These are phyloP conservation scores for Phlebiopsis gigantea DNA, from an alignment of 768 basidiomycete species.

Conservation along the genomic window DNA sequence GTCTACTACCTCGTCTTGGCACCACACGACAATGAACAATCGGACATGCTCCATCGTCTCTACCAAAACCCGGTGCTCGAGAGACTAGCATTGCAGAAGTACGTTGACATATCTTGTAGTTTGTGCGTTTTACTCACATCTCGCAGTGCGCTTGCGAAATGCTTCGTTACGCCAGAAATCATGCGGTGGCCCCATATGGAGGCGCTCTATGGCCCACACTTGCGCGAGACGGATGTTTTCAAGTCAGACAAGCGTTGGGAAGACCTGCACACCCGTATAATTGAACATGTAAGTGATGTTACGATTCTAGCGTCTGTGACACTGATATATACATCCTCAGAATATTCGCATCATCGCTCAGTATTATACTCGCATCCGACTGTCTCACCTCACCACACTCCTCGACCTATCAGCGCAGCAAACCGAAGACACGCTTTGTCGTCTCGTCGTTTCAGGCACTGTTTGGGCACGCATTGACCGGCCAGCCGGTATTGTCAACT, in stretches of 20 bases:
- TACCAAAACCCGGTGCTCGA: conserved; percentile 71
- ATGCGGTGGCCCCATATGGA: conserved; percentile 98
- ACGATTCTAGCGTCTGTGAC: not conserved
- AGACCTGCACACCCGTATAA: conserved; percentile 90
- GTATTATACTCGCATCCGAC: conserved; percentile 92
- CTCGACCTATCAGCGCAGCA: conserved; percentile 79
- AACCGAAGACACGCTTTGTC: conserved; percentile 85
- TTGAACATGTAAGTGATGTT: conserved; percentile 72
- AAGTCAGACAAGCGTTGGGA: conserved; percentile 80
- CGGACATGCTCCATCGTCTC: conserved; percentile 90
- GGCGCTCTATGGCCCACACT: conserved; percentile 76
- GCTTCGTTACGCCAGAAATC: conserved; percentile 86
- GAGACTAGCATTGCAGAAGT: conserved; percentile 86
- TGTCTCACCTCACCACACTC: conserved; percentile 75
- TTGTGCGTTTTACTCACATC: conserved; percentile 6
- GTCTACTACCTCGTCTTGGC: conserved; percentile 93
- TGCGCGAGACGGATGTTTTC: conserved; percentile 81
- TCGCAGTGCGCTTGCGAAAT: conserved; percentile 85
- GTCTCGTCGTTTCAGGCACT: conserved; percentile 86
- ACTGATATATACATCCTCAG: conserved; percentile 34
- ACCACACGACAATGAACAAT: conserved; percentile 94
- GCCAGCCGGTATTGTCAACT: conserved; percentile 83
- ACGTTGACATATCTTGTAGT: conserved; percentile 20
- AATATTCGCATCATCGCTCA: conserved; percentile 92
- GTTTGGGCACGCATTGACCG: conserved; percentile 94